Conservation (phyloP, 164 flowering plant species). For the Vitis rotundifolia region DNA sequence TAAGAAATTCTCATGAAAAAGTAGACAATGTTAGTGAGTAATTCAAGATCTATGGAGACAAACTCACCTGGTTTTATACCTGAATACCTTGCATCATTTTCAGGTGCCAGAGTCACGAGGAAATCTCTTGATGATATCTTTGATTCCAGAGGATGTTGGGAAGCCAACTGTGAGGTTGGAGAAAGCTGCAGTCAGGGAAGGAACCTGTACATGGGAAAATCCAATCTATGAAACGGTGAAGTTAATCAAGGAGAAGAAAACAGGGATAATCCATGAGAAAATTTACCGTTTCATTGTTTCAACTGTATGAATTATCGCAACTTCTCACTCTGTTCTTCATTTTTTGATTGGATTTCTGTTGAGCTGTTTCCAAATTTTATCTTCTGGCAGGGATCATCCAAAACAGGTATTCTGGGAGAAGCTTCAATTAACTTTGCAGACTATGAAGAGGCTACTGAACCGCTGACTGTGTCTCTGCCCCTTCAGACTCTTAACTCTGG, state of each 20-base stretch:
- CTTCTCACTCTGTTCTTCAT: background rate
- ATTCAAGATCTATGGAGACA: background rate
- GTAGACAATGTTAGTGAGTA: no score
- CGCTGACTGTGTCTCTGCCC: constrained; percentile 59
- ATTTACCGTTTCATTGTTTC: constrained; percentile 46
- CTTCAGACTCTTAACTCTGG: constrained; percentile 56
- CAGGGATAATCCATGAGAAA: constrained; percentile 37
- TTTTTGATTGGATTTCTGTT: background rate
- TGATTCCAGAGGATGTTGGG: constrained; percentile 50
- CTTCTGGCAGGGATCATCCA: constrained; percentile 70
- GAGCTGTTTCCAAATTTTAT: background rate
- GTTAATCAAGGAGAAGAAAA: constrained; percentile 25
- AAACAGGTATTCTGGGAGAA: constrained; percentile 73
- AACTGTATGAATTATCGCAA: constrained; percentile 19
- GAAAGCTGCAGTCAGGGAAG: constrained; percentile 38
- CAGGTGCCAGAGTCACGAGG: constrained; percentile 42
- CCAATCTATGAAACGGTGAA: constrained; percentile 42
- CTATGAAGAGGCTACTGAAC: constrained; percentile 60
- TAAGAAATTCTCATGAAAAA: no score
- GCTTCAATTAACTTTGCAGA: constrained; percentile 73
- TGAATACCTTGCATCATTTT: constrained; percentile 4
- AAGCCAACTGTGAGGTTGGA: constrained; percentile 41
- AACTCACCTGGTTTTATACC: constrained; percentile 15
- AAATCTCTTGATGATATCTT: constrained; percentile 34
- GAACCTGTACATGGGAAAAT: constrained; percentile 47